These are phyloP conservation scores for Rhizopus microsporus DNA, from an alignment of 371 early-diverging fungal genomes.

Conservation along the genomic window DNA sequence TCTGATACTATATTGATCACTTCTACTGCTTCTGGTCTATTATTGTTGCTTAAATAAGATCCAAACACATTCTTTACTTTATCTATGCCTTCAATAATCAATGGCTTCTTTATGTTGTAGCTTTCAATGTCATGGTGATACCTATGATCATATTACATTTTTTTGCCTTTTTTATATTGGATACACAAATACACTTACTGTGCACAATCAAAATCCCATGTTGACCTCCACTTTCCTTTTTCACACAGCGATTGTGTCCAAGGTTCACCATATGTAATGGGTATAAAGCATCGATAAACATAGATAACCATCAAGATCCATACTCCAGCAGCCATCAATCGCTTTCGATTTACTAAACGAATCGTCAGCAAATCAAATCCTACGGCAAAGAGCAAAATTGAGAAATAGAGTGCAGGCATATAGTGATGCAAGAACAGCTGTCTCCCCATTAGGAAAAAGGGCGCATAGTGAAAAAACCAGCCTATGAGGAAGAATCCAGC, in stretches of 20 bases:
- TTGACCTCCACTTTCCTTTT: constrained; percentile 74
- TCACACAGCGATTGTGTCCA: constrained; percentile 74
- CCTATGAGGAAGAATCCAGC: constrained; percentile 87
- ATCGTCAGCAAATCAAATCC: constrained; percentile 80
- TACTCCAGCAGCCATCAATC: constrained; percentile 53
- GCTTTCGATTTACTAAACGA: constrained; percentile 47
- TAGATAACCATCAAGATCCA: constrained; percentile 53
- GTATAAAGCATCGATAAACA: constrained; percentile 71
- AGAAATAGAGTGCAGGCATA: constrained; percentile 89
- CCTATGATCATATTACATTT: constrained; percentile 14
- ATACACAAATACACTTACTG: constrained; percentile 26
- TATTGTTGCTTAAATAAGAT: constrained; percentile 24
- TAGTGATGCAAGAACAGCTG: constrained; percentile 98
- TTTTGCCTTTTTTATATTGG: not conserved
- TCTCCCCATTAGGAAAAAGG: constrained; percentile 97
- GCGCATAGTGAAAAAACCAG: constrained; percentile 93
- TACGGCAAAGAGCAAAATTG: constrained; percentile 74
- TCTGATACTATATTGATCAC: constrained; percentile 44
- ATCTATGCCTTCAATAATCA: constrained; percentile 22
- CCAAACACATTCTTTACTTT: constrained; percentile 40
- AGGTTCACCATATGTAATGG: constrained; percentile 82
- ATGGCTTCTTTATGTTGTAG: constrained; percentile 20
- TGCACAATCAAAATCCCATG: constrained; percentile 72
- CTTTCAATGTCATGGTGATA: constrained; percentile 36
- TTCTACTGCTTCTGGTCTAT: constrained; percentile 36